Base-by-base conservation (phyloP, 352 stramenopile genomes). In the Globisporangium sylvaticum region DNA sequence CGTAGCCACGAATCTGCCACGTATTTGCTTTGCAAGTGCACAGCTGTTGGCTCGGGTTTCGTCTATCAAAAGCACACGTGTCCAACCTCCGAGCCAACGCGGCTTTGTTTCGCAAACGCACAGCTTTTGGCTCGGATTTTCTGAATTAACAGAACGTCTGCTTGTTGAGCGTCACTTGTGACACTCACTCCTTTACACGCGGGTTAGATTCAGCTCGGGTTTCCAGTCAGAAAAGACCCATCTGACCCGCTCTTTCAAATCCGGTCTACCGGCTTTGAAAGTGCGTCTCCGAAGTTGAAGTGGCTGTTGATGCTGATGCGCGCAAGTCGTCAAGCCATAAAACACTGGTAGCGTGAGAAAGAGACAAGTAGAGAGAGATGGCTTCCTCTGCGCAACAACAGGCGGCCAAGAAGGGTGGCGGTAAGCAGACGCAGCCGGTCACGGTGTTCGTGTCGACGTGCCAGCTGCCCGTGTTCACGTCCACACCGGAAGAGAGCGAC, bases 401-500 rank as follows among this genome's bases (percentile, higher is more conserved):
- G 31, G 14, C 39, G 4, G 15, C 9, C 24, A 42, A 58, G 48
- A 58, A 39, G 22, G 66, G 20, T 31, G 62, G 39, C 12, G 5
- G 7, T 6, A 48, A 24, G 22, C 6, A 32, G 3, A 42, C 69
- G 7, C 14, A 46, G 14, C 65, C 31, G 18, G 77, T 91, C 65
- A 89, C 79, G 18, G 76, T 91, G 9, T 87, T 79, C 44, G 80
- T 91, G 2, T 79, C 77, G 20, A 88, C 80, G 7, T 90, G 82
- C 53, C 82, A 90, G 72, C 37, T 78, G 50, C 27, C 77, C 5
- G 46, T 65, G 10, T 77, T 79, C 53, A 56, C 71, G 46, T 68
- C 25, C 37, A 63, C 64, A 58, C 18, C 29, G 67, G 52, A 58
- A 55, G 24, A 37, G 14, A 54, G 31, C 52, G 34, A 25, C 37